Conservation (phyloP, 2,329 filamentous ascomycete genomes). For the Purpureocillium takamizusanense region DNA sequence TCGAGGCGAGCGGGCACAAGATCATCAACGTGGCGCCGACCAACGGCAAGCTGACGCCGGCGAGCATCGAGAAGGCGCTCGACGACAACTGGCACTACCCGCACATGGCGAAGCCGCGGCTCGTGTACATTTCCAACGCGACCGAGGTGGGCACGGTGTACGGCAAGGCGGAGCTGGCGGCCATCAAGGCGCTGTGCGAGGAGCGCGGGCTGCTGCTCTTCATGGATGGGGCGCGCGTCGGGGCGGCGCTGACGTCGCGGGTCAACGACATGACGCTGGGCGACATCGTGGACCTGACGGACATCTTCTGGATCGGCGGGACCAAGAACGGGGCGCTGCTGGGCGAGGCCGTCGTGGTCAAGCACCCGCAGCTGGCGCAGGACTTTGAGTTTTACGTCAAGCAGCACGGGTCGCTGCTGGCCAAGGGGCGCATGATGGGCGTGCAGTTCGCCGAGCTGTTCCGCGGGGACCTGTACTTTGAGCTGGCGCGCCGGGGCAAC, state of each 20-base stretch:
- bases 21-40: slow-evolving; percentile 36
- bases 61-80: slow-evolving; percentile 29
- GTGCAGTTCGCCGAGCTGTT: slow-evolving; percentile 41
- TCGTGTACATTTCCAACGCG: slow-evolving; percentile 44
- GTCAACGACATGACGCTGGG: slow-evolving; percentile 32
- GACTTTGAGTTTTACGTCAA: slow-evolving; percentile 43
- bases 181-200: slow-evolving; percentile 33
- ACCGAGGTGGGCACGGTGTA: slow-evolving; percentile 42
- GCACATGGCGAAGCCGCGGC: slow-evolving; percentile 39
- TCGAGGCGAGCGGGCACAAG: slow-evolving; percentile 42
- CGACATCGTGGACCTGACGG: slow-evolving; percentile 36
- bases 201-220: slow-evolving; percentile 30
- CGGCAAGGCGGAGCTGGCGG: slow-evolving; percentile 29
- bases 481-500: slow-evolving; percentile 35
- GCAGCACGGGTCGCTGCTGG: slow-evolving; percentile 39
- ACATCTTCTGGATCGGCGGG: slow-evolving; percentile 46
- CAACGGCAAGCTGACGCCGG: slow-evolving; percentile 37
- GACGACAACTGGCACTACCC: slow-evolving; percentile 41
- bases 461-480: slow-evolving; percentile 32
- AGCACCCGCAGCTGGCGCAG: slow-evolving; percentile 27
- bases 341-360: slow-evolving; percentile 41
- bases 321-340: slow-evolving; percentile 42
- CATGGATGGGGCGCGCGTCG: slow-evolving; percentile 38
- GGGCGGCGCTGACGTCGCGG: slow-evolving; percentile 30
- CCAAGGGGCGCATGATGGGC: slow-evolving; percentile 39